These are phyloP conservation scores for Pyricularia pennisetigena DNA, from an alignment of 2,329 filamentous ascomycete species.

Conservation along the genomic window DNA sequence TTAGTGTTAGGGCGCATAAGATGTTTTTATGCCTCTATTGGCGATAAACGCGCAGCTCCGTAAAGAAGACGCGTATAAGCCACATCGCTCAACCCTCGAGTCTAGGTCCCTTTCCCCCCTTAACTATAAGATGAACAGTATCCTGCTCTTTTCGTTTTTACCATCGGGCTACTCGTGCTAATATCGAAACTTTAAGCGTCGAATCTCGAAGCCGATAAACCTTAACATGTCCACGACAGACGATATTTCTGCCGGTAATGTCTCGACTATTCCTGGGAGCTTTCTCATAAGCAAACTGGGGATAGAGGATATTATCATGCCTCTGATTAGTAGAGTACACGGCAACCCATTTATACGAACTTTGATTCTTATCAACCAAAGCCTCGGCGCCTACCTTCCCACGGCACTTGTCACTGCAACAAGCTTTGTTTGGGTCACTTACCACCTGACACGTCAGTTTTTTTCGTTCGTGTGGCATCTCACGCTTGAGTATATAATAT, in stretches of 20 bases:
- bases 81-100: neutral
- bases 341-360: constrained; percentile 28
- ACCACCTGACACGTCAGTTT: too few relatives aligned
- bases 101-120: neutral
- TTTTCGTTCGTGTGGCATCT: too few relatives aligned
- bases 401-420: constrained; percentile 33
- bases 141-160: neutral
- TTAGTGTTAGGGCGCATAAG: neutral
- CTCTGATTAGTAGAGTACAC: constrained; percentile 27
- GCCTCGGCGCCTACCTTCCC: constrained; percentile 32
- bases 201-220: too few relatives aligned
- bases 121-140: neutral
- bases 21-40: neutral
- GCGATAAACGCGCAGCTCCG: neutral
- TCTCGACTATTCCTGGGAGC: constrained; percentile 4
- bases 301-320: constrained; percentile 20
- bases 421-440: constrained; percentile 38
- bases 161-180: neutral
- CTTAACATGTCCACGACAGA: too few relatives aligned
- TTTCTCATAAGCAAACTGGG: constrained; percentile 15
- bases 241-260: too few relatives aligned
- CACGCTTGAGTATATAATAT: too few relatives aligned
- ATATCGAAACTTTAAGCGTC: neutral
- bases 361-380: constrained; percentile 34
- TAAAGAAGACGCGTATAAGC: neutral